Conservation (phyloP, 1,284 basidiomycete species). For the Blastosporella zonata region DNA sequence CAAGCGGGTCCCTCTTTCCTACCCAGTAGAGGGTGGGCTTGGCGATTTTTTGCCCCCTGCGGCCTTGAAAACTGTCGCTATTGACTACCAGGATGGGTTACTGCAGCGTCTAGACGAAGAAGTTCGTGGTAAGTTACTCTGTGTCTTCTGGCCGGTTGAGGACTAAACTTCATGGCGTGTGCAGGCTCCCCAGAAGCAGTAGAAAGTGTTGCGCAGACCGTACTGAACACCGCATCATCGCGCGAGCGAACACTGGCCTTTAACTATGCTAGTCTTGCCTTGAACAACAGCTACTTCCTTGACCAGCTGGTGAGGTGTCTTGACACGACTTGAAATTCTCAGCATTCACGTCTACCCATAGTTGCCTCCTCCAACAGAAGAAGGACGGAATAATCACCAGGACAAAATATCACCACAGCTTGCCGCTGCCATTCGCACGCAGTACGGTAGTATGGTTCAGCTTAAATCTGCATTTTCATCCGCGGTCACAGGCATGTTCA, state of each 20-base stretch:
- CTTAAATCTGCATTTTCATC: constrained; percentile 79
- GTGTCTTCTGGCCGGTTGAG: not conserved
- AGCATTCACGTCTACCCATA: constrained; percentile 22
- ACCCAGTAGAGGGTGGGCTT: constrained; percentile 66
- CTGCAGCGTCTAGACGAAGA: constrained; percentile 73
- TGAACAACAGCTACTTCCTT: constrained; percentile 97
- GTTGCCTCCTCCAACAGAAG: constrained; percentile 48
- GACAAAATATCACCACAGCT: constrained; percentile 39
- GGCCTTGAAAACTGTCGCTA: constrained; percentile 64
- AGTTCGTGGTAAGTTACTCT: constrained; percentile 54
- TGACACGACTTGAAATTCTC: constrained; percentile 6
- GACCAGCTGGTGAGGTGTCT: constrained; percentile 67
- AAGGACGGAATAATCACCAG: constrained; percentile 39
- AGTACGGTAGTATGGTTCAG: constrained; percentile 65
- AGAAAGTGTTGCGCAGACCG: constrained; percentile 68
- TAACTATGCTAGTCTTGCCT: constrained; percentile 88
- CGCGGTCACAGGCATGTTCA: constrained; percentile 75
- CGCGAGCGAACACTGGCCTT: constrained; percentile 72
- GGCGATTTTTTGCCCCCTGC: constrained; percentile 70
- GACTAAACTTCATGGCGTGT: not conserved
- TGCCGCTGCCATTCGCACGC: constrained; percentile 38
- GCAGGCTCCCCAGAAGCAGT: constrained; percentile 60
- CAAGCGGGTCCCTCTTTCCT: constrained; percentile 54
- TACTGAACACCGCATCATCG: constrained; percentile 67
- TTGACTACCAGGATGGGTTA: constrained; percentile 82